Base-by-base conservation (phyloP, 2,329 filamentous ascomycete species). In the Chrysoporthe puriensis region DNA sequence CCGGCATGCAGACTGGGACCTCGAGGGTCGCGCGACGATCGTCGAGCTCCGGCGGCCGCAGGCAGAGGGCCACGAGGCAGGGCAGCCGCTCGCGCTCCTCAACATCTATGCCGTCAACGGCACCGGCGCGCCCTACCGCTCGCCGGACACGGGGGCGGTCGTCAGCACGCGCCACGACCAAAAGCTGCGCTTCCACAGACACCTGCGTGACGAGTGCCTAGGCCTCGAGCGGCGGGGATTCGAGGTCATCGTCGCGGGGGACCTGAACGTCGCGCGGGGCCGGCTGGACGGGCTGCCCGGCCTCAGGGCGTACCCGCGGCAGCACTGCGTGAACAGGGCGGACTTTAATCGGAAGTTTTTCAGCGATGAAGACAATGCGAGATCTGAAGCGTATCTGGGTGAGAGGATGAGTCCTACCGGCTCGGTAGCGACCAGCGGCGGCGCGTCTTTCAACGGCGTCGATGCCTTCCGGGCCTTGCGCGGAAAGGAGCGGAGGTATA, bases 101-200 rank as follows among this genome's bases (percentile, higher is more conserved):
- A 86, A 86, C 70, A 77, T 85, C 42, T 86, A 86, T 71, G 82
- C 83, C 52, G 81, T 85, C 14, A 86, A 86, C 71, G 84, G 84
- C 2, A 86, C 85, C 0, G 75, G 79, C 0, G 79, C 79, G 40
- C 74, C 78, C 0, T 86, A 85, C 73, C 79, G 79, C 21, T 76
- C 81, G 64, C 75, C 82, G 0, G n/a, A 70, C 1, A 84, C 79
- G 0, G 84, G 84, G 3, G 67, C 70, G 8, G 69, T 80, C 0
- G 64, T 68, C 3, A 83, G 84, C 0, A 86, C 82, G 0, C 76
- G 85, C 18, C 84, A 87, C 73, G 81, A 84, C 64, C 78, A 81
- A 42, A 87, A 87, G 72, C 74, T 83, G 1, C 74, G 76, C 4
- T 82, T 86, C 46, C 84, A 87, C 68, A 69, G 73, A 2, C 73